These are phyloP conservation scores for Amoeboaphelidium protococcarum DNA, from an alignment of 371 early-diverging fungal species.

Conservation along the genomic window DNA sequence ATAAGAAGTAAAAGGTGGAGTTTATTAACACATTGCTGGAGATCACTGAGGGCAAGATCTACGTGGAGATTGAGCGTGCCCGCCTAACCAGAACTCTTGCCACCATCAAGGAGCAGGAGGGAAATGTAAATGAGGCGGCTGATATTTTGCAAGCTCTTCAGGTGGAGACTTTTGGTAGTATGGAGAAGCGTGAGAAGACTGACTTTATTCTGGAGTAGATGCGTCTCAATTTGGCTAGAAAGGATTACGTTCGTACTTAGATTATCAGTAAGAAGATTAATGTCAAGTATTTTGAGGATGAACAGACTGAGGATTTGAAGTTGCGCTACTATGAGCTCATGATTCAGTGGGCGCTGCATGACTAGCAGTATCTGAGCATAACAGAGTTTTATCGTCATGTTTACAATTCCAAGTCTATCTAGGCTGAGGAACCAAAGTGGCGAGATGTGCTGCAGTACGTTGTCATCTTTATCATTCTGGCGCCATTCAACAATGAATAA, in stretches of 20 bases:
- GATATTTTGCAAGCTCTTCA: conserved; percentile 87
- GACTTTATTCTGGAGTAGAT: conserved; percentile 95
- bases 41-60: conserved; percentile 95
- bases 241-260: conserved; percentile 67
- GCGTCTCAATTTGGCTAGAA: conserved; percentile 69
- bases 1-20: conserved; percentile 51
- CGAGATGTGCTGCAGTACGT: conserved; percentile 43
- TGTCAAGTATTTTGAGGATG: conserved; percentile 61
- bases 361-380: conserved; percentile 53
- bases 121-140: conserved; percentile 63
- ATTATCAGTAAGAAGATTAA: conserved; percentile 85
- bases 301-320: conserved; percentile 65
- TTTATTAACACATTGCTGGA: conserved; percentile 75
- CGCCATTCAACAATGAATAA: conserved; percentile 91
- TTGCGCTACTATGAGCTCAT: conserved; percentile 78
- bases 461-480: conserved; percentile 49
- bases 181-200: conserved; percentile 91
- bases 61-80: conserved; percentile 90
- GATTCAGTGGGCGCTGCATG: conserved; percentile 78
- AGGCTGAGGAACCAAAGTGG: conserved; percentile 53
- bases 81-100: conserved; percentile 64
- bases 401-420: conserved; percentile 50
- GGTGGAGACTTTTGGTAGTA: conserved; percentile 92
- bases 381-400: conserved; percentile 75
- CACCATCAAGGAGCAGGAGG: conserved; percentile 68